A percentile compares a stretch with the other conserved stretches of the same genome.
Conservation (phyloP, 2,329 filamentous ascomycete genomes). For the Botrytis byssoidea region DNA sequence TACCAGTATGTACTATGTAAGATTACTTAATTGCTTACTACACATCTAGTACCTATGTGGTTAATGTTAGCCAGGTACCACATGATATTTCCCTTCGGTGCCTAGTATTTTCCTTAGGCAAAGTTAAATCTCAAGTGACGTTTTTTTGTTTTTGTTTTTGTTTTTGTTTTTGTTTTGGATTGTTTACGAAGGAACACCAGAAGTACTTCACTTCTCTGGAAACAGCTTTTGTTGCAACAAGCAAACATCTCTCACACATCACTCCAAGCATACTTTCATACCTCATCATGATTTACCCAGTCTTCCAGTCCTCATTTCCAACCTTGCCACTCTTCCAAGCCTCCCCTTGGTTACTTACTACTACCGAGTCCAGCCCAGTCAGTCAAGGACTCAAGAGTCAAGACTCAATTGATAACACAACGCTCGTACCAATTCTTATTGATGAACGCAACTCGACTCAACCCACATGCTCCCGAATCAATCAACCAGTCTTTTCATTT, state of each 20-base stretch:
- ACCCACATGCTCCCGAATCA: background rate
- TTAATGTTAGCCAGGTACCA: background rate
- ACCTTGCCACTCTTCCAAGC: background rate
- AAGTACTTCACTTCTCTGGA: background rate
- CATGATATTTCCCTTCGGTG: background rate
- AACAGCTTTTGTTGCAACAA: background rate
- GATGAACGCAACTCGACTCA: background rate
- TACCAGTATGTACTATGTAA: no score
- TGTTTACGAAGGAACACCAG: background rate
- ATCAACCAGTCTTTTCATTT: background rate
- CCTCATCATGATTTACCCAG: background rate
- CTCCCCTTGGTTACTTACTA: background rate
- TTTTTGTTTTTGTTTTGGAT: background rate
- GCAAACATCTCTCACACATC: background rate
- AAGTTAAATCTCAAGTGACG: background rate
- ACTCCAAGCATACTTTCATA: background rate
- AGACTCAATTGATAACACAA: background rate
- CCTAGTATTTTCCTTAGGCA: background rate
- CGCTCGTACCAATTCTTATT: background rate
- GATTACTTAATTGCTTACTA: background rate
- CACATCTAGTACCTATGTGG: background rate
- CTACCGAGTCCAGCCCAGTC: background rate
- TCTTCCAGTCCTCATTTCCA: background rate
- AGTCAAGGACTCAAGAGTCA: background rate
- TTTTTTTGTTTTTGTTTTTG: background rate